Evolutionary conservation across 306 rosid species (phyloP).

Genomic region (Castanospermum australe): DNA sequence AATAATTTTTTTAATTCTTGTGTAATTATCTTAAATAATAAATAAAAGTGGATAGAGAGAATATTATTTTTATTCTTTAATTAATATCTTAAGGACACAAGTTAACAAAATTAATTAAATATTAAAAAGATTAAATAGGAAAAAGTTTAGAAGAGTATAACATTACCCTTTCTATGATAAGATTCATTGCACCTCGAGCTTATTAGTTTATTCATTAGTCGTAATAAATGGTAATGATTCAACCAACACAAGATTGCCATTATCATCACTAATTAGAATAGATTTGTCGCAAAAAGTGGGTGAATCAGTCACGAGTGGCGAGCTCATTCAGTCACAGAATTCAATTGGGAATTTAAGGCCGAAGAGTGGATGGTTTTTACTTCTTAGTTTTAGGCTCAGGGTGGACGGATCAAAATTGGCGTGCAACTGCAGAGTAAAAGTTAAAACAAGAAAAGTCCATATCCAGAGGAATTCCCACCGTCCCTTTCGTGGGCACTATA

Average conservation of each 20-base stretch:
- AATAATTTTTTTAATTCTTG: too few species aligned
- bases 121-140: too few species aligned
- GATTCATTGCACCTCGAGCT: constrained; percentile 27
- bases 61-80: too few species aligned
- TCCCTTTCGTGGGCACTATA: constrained; percentile 30
- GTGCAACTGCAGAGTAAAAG: not conserved
- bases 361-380: not conserved
- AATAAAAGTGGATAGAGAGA: too few species aligned
- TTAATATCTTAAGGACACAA: too few species aligned
- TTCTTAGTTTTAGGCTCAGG: not conserved
- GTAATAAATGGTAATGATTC: not conserved
- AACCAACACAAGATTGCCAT: constrained; percentile 10
- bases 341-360: not conserved
- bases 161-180: not conserved
- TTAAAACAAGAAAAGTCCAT: not conserved
- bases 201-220: constrained; percentile 19
- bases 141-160: too few species aligned
- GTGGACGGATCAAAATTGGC: not conserved
- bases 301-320: not conserved
- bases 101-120: too few species aligned
- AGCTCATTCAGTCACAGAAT: not conserved
- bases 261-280: constrained; percentile 3
- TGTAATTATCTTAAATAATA: too few species aligned
- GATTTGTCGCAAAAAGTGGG: not conserved
- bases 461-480: constrained; percentile 7